Evolutionary conservation across 345 rosid genomes (phyloP), one percentile per base, ranked within the genome.

Genomic region (Leavenworthia alabamica): DNA sequence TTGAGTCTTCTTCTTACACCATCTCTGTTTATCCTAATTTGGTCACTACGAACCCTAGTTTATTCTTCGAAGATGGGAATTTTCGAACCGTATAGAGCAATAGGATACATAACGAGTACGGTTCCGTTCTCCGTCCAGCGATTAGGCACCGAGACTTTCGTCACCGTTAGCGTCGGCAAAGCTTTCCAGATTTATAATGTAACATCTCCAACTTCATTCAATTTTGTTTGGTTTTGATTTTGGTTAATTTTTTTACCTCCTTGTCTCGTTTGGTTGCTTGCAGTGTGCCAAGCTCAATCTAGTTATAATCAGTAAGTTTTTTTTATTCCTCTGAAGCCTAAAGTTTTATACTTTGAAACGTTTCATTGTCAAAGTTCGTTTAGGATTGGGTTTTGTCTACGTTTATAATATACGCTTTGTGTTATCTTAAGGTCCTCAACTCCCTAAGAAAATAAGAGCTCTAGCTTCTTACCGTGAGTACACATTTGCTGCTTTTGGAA

Each of bases 41-140:
- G 8, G 60, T 60, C 7, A 12, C 1, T 19, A 3, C 0, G 32
- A 69, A 62, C 56, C 63, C 51, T 62, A 45, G 19, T 53, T 60
- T 26, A 11, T 43, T 14, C 44, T 8, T 39, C 35, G 27, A 44
- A 66, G 20, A 92, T 92, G 96, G 99, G 97, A 24, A 87, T 93
- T 6, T 93, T 93, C 64, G 99, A 87, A 64, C 94, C 99, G 0
- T 89, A 71, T 56, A 82, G 95, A 79, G 97, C 92, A 5, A 78
- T 93, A 7, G 99, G 99, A 3, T 93, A 81, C 84, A 85, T 93
- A 60, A 83, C 97, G 12, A 78, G 80, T 63, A 80, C 70, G 3
- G 90, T 87, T 39, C 97, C 97, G 1, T 87, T 89, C 78, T 85
- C 91, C 50, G 88, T 89, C 41, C 94, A 93, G 66, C 85, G 95